Percentiles rank a stretch among this genome's conserved stretches.
These are phyloP conservation scores for Leptographium wingfieldii DNA, from an alignment of 2,329 filamentous ascomycete species.

Conservation along the genomic window DNA sequence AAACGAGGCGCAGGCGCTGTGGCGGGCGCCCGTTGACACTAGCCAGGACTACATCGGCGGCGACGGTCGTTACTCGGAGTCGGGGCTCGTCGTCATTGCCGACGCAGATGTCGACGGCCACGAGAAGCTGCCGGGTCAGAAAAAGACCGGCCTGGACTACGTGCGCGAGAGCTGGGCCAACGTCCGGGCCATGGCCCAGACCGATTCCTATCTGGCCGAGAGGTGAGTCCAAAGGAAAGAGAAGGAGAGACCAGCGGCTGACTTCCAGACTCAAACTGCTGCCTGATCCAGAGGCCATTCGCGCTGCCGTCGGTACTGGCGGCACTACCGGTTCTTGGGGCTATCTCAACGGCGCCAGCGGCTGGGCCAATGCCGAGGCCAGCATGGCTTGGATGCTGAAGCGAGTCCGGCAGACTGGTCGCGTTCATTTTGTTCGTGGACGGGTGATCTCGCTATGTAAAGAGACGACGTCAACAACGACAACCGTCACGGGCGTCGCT, in stretches of 20 bases:
- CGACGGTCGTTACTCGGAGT: conserved; percentile 56
- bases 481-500: conserved; percentile 40
- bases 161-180: conserved; percentile 49
- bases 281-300: conserved; percentile 30
- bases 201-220: conserved; percentile 16
- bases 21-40: conserved; percentile 31
- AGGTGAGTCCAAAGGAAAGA: neutral
- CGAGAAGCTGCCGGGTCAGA: neutral
- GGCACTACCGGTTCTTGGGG: conserved; percentile 49
- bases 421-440: conserved; percentile 42
- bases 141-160: conserved; percentile 42
- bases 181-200: conserved; percentile 36
- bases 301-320: conserved; percentile 30
- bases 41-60: conserved; percentile 42
- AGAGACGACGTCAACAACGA: conserved; percentile 11
- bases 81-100: conserved; percentile 53
- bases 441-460: conserved; percentile 29
- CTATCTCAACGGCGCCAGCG: conserved; percentile 61
- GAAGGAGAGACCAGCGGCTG: neutral
- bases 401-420: conserved; percentile 38
- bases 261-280: conserved; percentile 26
- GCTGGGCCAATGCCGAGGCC: conserved; percentile 69
- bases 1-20: conserved; percentile 53
- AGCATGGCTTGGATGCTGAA: conserved; percentile 53
- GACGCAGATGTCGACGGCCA: conserved; percentile 18